Evolutionary conservation across 2,329 filamentous ascomycete genomes (phyloP).

Genomic region (Fusarium sp.): DNA sequence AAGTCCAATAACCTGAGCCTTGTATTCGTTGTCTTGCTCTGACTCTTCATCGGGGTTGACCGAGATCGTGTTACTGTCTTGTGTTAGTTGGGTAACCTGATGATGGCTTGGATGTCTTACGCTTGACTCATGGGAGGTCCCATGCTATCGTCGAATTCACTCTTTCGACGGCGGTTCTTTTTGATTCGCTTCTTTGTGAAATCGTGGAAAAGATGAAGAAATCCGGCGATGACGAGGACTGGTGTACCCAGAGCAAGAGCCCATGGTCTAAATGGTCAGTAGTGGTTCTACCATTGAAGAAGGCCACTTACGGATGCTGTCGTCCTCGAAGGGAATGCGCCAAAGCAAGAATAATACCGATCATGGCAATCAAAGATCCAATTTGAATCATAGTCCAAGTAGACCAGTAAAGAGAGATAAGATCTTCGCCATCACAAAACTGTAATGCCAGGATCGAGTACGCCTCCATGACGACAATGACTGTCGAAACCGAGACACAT

Average conservation of each 20-base stretch:
- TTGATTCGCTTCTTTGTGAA: conserved; percentile 57
- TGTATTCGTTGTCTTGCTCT: conserved; percentile 52
- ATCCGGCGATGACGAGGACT: conserved; percentile 70
- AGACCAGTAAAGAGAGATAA: conserved; percentile 73
- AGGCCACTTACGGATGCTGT: conserved; percentile 64
- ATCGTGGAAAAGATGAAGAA: conserved; percentile 65
- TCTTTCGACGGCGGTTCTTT: conserved; percentile 48
- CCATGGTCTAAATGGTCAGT: conserved; percentile 62
- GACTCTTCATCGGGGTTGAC: conserved; percentile 54
- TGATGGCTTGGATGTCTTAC: conserved; percentile 50
- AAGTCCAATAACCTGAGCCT: conserved; percentile 61
- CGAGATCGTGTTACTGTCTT: conserved; percentile 56
- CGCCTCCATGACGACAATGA: conserved; percentile 68
- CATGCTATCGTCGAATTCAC: conserved; percentile 44
- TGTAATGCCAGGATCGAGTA: conserved; percentile 68
- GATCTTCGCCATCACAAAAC: conserved; percentile 73
- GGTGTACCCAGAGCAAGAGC: conserved; percentile 73
- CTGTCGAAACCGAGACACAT: conserved; percentile 63
- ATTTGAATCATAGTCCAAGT: conserved; percentile 74
- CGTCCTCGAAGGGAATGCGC: conserved; percentile 65
- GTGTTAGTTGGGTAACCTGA: conserved; percentile 29
- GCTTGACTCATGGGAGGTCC: conserved; percentile 61
- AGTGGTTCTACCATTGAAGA: not conserved
- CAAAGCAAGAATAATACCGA: conserved; percentile 69
- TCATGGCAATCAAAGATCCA: conserved; percentile 71